These are phyloP conservation scores for Russula ochroleuca DNA, from an alignment of 768 basidiomycete genomes.

Conservation along the genomic window DNA sequence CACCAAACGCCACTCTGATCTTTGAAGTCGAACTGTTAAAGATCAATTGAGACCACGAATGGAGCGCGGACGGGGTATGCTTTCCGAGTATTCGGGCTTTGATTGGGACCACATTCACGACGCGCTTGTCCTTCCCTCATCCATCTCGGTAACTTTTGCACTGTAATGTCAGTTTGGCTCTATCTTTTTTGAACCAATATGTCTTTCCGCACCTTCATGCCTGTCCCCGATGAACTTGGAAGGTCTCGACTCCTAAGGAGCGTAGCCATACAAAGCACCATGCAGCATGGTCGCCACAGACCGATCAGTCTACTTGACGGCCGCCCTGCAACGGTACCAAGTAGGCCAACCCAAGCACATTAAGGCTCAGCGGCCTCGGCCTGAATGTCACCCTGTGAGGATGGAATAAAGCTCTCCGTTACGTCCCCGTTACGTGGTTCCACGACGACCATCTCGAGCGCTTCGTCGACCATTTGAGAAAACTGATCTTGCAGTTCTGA, in stretches of 20 bases:
- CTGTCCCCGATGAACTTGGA: neutral
- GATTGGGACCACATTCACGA: conserved; percentile 20
- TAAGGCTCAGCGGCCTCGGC: conserved; percentile 1
- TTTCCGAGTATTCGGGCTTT: conserved; percentile 20
- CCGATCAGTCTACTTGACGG: neutral
- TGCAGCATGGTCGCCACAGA: neutral
- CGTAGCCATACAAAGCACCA: conserved; percentile 1
- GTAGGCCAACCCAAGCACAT: neutral
- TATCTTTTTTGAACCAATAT: conserved; percentile 4
- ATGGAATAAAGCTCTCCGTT: neutral
- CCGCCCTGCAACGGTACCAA: conserved; percentile 9
- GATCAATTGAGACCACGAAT: conserved; percentile 46
- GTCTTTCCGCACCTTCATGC: conserved; percentile 17
- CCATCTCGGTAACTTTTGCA: conserved; percentile 21
- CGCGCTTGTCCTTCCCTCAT: conserved; percentile 17
- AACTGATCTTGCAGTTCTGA: conserved; percentile 6
- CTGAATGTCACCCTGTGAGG: neutral
- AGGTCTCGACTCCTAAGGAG: neutral
- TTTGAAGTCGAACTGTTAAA: conserved; percentile 83
- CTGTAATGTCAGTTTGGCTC: conserved; percentile 23
- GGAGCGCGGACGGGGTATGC: conserved; percentile 7
- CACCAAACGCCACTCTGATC: conserved; percentile 63
- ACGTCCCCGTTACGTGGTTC: neutral
- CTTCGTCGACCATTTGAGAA: conserved; percentile 20
- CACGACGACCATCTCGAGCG: conserved; percentile 16